phyloP scores from a whole-genome alignment of 495 filamentous ascomycete species.

The Penicillium malachiteum region DNA sequence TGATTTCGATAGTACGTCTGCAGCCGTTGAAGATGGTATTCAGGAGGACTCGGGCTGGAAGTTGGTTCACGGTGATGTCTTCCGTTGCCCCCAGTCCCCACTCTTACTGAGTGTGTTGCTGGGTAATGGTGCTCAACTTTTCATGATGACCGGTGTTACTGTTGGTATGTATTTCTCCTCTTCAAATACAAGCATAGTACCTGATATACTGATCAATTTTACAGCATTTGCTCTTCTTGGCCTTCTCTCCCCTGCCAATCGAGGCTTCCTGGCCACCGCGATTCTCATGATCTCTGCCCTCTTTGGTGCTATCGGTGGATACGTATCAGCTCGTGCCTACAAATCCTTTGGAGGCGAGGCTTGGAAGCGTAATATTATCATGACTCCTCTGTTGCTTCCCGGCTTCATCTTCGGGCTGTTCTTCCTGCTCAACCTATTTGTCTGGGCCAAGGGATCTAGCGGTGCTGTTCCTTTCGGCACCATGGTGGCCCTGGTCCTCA shows the following conservation, averaged over 20 bases:
- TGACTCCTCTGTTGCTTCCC: conserved; percentile 84
- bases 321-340: conserved; percentile 84
- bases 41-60: conserved; percentile 99
- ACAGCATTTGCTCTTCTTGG: conserved; percentile 83
- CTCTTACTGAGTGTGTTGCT: conserved; percentile 84
- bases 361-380: conserved; percentile 90
- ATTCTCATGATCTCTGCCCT: conserved; percentile 90
- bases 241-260: conserved; percentile 91
- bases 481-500: conserved; percentile 87
- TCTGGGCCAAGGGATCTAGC: conserved; percentile 86
- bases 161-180: conserved; percentile 50
- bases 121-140: conserved; percentile 92
- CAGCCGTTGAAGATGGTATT: conserved; percentile 81
- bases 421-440: conserved; percentile 93
- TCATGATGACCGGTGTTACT: conserved; percentile 95
- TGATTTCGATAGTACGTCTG: conserved; percentile 71
- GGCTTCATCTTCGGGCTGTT: conserved; percentile 84
- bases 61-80: conserved; percentile 95
- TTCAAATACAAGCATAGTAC: neutral
- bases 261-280: conserved; percentile 86
- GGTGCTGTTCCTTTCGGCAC: conserved; percentile 95
- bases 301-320: conserved; percentile 90
- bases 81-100: conserved; percentile 79
- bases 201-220: conserved; percentile 8
- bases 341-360: conserved; percentile 87